Evolutionary conservation across 108 stramenopile genomes (phyloP).

Genomic region (Fistulifera pelliculosa): DNA sequence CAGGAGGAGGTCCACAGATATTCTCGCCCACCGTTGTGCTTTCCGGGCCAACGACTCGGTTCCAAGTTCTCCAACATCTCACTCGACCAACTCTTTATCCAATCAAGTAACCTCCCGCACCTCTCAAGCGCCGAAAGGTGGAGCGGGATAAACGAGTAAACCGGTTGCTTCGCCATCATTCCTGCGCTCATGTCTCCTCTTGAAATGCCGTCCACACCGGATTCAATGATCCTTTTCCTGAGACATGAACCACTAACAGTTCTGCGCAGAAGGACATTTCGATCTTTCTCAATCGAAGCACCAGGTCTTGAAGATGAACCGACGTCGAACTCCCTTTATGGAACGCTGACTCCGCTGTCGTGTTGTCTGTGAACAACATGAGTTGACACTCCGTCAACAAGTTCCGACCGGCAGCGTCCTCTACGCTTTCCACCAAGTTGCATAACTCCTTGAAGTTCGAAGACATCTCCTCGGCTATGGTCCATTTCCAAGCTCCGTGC

Average conservation of each 20-base stretch:
- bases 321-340: conserved; percentile 28
- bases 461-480: conserved; percentile 16
- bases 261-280: conserved; percentile 9
- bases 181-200: conserved; percentile 20
- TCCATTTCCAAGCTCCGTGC: conserved; percentile 1
- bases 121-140: conserved; percentile 12
- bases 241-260: conserved; percentile 21
- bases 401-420: neutral
- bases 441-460: conserved; percentile 14
- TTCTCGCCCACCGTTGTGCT: too few species aligned
- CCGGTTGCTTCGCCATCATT: conserved; percentile 12
- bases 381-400: conserved; percentile 16
- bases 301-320: conserved; percentile 14
- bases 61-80: too few species aligned
- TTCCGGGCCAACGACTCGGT: too few species aligned
- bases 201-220: conserved; percentile 29
- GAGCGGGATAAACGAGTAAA: conserved; percentile 22
- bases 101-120: too few species aligned
- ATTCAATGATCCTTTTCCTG: conserved; percentile 31
- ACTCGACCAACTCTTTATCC: too few species aligned
- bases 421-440: conserved; percentile 8
- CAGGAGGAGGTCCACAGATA: conserved; percentile 30
- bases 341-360: conserved; percentile 20
- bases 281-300: conserved; percentile 18
- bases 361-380: conserved; percentile 38